These are phyloP conservation scores for Diaporthe ampelina DNA, from an alignment of 2,329 filamentous ascomycete species.

Conservation along the genomic window DNA sequence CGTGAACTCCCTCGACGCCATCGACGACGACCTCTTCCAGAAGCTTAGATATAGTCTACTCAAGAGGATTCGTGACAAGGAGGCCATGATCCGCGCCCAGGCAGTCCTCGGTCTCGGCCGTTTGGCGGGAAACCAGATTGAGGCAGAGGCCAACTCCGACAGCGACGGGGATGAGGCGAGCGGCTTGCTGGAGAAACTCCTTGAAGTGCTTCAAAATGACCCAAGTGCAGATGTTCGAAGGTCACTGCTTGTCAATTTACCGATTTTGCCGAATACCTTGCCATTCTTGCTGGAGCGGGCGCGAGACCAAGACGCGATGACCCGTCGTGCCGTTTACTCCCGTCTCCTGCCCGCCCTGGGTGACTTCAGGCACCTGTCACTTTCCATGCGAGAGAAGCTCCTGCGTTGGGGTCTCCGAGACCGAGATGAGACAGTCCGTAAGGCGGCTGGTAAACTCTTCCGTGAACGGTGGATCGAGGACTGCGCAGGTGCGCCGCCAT, in stretches of 20 bases:
- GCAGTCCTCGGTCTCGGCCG: conserved; percentile 91
- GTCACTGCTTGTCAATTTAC: conserved; percentile 90
- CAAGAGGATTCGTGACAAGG: conserved; percentile 92
- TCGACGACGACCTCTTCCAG: conserved; percentile 93
- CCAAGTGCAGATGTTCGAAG: conserved; percentile 93
- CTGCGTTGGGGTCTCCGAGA: conserved; percentile 95
- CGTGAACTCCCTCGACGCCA: conserved; percentile 90
- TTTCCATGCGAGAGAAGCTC: conserved; percentile 95
- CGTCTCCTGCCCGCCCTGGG: conserved; percentile 88
- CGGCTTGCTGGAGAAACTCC: conserved; percentile 83
- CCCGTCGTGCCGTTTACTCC: conserved; percentile 88
- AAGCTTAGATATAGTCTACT: conserved; percentile 83
- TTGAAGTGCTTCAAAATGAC: conserved; percentile 93
- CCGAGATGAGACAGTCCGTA: conserved; percentile 92
- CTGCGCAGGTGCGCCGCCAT: conserved; percentile 78
- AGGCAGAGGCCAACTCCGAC: conserved; percentile 77
- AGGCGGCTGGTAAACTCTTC: conserved; percentile 91
- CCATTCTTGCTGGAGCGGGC: conserved; percentile 92
- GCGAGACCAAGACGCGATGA: conserved; percentile 87
- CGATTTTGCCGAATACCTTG: conserved; percentile 84
- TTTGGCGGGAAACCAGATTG: conserved; percentile 82
- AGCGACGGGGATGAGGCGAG: conserved; percentile 76
- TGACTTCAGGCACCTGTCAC: conserved; percentile 92
- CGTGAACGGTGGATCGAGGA: conserved; percentile 98
- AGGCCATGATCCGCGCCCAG: conserved; percentile 91